Base-by-base conservation (phyloP, 2,329 filamentous ascomycete genomes). In the Tetracladium maxilliforme region DNA sequence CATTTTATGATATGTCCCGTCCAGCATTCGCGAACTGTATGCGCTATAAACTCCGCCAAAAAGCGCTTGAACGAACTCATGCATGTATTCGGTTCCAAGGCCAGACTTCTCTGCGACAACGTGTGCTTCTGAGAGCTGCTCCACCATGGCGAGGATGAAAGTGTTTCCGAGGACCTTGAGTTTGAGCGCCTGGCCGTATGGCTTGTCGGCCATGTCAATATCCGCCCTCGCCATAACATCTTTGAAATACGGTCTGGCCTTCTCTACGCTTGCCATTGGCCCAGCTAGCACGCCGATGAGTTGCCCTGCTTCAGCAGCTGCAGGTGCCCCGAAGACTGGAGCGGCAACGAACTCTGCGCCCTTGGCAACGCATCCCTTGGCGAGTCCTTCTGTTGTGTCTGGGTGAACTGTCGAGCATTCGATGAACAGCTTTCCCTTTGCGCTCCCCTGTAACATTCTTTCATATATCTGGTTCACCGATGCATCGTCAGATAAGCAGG, bases 371-470 rank as follows among this genome's bases (percentile, higher is more conserved):
- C 77, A 54, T 14, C 50, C 56, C 36, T 69, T 57, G 14, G 73
- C 73, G 4, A 82, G 49, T 14, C 58, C 59, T 32, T 80, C 67
- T 2, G 79, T 80, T 4, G 79, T 83, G 28, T 86, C 76, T 0
- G 86, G 84, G 47, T 90, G 79, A 18, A 93, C 69, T 14, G 84
- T 93, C 4, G 81, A 90, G 60, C 78, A 86, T 44, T 93, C 84
- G 16, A 92, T 65, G 36, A 93, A 74, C 10, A 90, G 56, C 54
- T 92, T 93, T 32, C 70, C 72, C 15, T 59, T 59, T 11, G 80
- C 52, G 29, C 70, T 54, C 11, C 52, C 43, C 23, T 64, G 40
- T 4, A 82, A 52, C 16, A 76, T 64, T 4, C 59, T 45, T 21
- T 61, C 48, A 31, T 82, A 62, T 12, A 70, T 68, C 5, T 63